Percentiles rank a stretch among this genome's conserved stretches.
phyloP scores from a whole-genome alignment of 495 filamentous ascomycete genomes.

The Xylaria grammica region DNA sequence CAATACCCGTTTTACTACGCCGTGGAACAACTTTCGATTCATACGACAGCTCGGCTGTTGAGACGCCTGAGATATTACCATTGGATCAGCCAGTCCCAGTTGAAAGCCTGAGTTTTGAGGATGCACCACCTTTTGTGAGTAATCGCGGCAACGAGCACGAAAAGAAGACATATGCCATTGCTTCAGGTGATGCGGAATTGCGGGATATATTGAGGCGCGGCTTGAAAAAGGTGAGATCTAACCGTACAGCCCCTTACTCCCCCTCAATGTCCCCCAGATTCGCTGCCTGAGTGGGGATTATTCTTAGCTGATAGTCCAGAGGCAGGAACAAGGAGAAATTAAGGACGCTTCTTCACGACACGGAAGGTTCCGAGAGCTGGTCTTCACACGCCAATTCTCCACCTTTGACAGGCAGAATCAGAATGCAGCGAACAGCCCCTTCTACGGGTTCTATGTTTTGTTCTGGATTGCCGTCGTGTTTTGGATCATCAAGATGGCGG shows the following conservation, averaged over 20 bases:
- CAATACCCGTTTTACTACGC: slow-evolving; percentile 25
- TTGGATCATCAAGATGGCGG: slow-evolving; percentile 64
- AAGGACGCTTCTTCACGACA: slow-evolving; percentile 26
- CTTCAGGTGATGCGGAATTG: slow-evolving; percentile 60
- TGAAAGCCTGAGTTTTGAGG: background rate
- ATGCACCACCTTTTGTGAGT: background rate
- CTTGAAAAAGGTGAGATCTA: background rate
- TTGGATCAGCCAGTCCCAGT: background rate
- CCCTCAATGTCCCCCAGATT: background rate
- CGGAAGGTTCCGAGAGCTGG: slow-evolving; percentile 66
- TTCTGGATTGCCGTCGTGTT: slow-evolving; percentile 73
- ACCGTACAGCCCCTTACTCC: background rate
- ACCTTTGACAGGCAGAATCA: slow-evolving; percentile 73
- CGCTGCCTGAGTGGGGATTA: background rate
- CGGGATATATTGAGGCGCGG: slow-evolving; percentile 51
- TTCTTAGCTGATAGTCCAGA: background rate
- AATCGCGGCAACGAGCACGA: background rate
- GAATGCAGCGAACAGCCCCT: slow-evolving; percentile 59
- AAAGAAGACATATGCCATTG: slow-evolving; percentile 53
- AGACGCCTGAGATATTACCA: slow-evolving; percentile 24
- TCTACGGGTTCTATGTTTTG: slow-evolving; percentile 77
- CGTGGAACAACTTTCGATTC: slow-evolving; percentile 20
- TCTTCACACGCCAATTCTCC: slow-evolving; percentile 72
- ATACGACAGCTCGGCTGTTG: slow-evolving; percentile 28
- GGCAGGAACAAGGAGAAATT: slow-evolving; percentile 30